Evolutionary conservation across 2,329 filamentous ascomycete species (phyloP).

Genomic region (Alternaria triticina): DNA sequence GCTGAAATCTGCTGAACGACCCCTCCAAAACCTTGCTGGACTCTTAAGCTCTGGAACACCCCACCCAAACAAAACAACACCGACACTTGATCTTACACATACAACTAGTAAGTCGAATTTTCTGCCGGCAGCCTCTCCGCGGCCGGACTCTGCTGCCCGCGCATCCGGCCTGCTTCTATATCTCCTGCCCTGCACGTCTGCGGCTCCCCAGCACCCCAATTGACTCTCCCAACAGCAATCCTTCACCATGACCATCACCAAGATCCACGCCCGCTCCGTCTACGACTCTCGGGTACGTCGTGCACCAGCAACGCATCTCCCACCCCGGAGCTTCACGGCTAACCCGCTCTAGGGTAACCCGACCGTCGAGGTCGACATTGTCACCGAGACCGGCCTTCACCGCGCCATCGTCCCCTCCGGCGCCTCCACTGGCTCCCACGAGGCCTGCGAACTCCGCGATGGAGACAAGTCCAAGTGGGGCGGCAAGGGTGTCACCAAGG

Average conservation of each 20-base stretch:
- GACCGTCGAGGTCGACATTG: conserved; percentile 96
- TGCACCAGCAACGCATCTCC: neutral
- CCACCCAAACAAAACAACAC: conserved; percentile 37
- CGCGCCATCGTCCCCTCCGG: conserved; percentile 97
- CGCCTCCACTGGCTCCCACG: conserved; percentile 75
- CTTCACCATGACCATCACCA: conserved; percentile 72
- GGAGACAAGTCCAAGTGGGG: conserved; percentile 60
- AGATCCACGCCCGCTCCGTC: conserved; percentile 75
- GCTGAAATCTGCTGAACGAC: conserved; percentile 29
- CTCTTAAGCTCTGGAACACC: conserved; percentile 26
- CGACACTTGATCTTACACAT: conserved; percentile 27
- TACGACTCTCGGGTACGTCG: conserved; percentile 80
- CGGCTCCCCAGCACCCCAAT: conserved; percentile 25
- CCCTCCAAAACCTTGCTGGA: conserved; percentile 29
- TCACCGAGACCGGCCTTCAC: conserved; percentile 95
- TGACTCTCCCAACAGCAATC: conserved; percentile 25
- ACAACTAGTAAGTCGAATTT: conserved; percentile 43
- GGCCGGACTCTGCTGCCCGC: conserved; percentile 40
- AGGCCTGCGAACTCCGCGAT: conserved; percentile 62
- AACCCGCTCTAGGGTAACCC: conserved; percentile 71
- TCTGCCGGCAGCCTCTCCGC: conserved; percentile 40
- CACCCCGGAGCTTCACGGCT: conserved; percentile 4
- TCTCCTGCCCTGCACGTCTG: conserved; percentile 23
- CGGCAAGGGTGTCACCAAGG: conserved; percentile 63
- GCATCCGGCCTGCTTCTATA: conserved; percentile 33